These are phyloP conservation scores for Neohortaea acidophila DNA, from an alignment of 495 filamentous ascomycete species.

Conservation along the genomic window DNA sequence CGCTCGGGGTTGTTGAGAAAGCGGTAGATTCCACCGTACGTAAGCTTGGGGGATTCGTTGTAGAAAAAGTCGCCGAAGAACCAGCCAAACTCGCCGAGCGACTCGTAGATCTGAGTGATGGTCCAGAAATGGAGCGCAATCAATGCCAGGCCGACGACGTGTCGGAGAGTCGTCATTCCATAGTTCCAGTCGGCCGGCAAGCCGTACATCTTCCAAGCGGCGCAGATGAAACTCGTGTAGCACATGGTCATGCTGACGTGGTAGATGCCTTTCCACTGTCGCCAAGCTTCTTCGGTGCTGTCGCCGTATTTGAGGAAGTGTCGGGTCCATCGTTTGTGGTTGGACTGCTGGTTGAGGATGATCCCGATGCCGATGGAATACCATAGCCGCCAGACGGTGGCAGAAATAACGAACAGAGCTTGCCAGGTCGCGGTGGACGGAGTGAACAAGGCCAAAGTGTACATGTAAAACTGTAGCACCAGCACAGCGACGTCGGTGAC, in stretches of 20 bases:
- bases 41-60: slow-evolving; percentile 70
- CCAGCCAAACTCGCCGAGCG: slow-evolving; percentile 95
- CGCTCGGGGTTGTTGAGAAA: slow-evolving; percentile 96
- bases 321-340: slow-evolving; percentile 80
- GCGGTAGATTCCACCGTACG: slow-evolving; percentile 92
- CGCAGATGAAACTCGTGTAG: slow-evolving; percentile 74
- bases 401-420: slow-evolving; percentile 64
- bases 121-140: slow-evolving; percentile 89
- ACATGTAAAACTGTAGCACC: slow-evolving; percentile 57
- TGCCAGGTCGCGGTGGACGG: slow-evolving; percentile 62
- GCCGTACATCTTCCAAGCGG: slow-evolving; percentile 91
- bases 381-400: slow-evolving; percentile 75
- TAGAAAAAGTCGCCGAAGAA: slow-evolving; percentile 99
- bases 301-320: slow-evolving; percentile 97
- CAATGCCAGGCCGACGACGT: slow-evolving; percentile 66
- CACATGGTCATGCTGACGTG: slow-evolving; percentile 83
- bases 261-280: slow-evolving; percentile 93
- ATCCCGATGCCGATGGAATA: slow-evolving; percentile 78
- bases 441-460: slow-evolving; percentile 54
- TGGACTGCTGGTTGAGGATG: slow-evolving; percentile 71
- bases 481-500: slow-evolving; percentile 68
- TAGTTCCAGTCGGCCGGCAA: slow-evolving; percentile 72
- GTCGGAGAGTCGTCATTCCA: slow-evolving; percentile 67
- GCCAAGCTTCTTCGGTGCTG: slow-evolving; percentile 79
- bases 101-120: slow-evolving; percentile 82